A percentile compares a stretch with the other conserved stretches of the same genome.
Evolutionary conservation across 352 stramenopile genomes (phyloP).

Genomic region (Phytophthora megakarya): DNA sequence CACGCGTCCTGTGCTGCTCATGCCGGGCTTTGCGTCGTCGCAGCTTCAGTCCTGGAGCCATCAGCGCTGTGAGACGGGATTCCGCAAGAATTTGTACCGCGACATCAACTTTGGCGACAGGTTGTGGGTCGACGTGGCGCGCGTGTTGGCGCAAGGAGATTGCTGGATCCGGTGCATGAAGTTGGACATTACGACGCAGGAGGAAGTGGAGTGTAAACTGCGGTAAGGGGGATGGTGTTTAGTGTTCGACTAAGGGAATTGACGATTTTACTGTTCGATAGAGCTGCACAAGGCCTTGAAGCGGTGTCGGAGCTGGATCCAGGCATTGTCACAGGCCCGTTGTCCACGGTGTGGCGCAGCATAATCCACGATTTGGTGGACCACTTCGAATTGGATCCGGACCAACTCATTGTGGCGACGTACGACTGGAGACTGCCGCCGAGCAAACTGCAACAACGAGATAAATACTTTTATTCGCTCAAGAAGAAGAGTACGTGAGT

Average conservation of each 20-base stretch:
- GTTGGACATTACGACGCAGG: constrained; percentile 68
- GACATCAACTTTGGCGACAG: constrained; percentile 80
- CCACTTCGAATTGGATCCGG: constrained; percentile 67
- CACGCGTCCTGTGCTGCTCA: constrained; percentile 68
- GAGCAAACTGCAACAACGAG: constrained; percentile 68
- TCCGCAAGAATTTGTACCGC: constrained; percentile 80
- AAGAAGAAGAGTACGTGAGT: constrained; percentile 68
- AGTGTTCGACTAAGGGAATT: constrained; percentile 16
- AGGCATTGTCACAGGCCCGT: constrained; percentile 69
- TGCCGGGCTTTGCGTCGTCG: constrained; percentile 80
- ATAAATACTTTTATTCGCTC: constrained; percentile 77
- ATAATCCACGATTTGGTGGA: constrained; percentile 72
- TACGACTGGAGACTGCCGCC: constrained; percentile 86
- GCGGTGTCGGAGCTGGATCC: constrained; percentile 78
- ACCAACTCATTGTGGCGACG: constrained; percentile 72
- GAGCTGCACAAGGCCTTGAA: constrained; percentile 57
- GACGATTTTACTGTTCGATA: constrained; percentile 23
- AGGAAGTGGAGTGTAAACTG: constrained; percentile 76
- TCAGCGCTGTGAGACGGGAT: constrained; percentile 54
- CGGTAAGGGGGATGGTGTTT: constrained; percentile 38
- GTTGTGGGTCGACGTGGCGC: constrained; percentile 75
- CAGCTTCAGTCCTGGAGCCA: constrained; percentile 80
- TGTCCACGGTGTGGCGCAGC: constrained; percentile 74
- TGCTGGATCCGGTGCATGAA: constrained; percentile 84
- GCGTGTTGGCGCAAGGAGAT: constrained; percentile 70